phyloP scores from a whole-genome alignment of 139 green algal genomes.

The Microglena sp. region DNA sequence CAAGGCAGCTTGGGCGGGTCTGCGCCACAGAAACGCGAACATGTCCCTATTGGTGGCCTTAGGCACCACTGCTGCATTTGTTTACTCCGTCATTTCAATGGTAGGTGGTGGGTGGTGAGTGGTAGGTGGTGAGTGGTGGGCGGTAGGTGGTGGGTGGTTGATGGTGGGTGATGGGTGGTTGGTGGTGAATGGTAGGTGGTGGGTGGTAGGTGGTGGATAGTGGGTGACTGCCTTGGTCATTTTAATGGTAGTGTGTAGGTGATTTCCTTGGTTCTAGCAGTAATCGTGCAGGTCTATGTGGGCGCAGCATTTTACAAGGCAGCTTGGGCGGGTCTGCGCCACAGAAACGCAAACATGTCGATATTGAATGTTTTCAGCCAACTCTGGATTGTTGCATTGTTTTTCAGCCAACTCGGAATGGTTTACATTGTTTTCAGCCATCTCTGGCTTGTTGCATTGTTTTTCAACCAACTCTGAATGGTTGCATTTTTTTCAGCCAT shows the following conservation, averaged over 20 bases:
- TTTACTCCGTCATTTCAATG: conserved; percentile 54
- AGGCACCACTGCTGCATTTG: conserved; percentile 83
- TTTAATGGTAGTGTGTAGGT: conserved; percentile 15
- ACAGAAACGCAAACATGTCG: conserved; percentile 68
- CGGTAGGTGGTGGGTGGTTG: too few species aligned
- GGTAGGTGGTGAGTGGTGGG: too few species aligned
- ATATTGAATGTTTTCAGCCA: conserved; percentile 83
- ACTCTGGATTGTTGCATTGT: background rate
- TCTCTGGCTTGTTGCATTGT: too few species aligned
- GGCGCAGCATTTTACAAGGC: conserved; percentile 43
- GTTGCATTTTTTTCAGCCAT: too few species aligned
- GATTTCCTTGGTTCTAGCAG: conserved; percentile 15
- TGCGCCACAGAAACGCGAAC: conserved; percentile 34
- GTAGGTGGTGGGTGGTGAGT: too few species aligned
- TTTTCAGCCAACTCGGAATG: too few species aligned
- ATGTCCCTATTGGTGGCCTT: conserved; percentile 94
- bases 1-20: conserved; percentile 18
- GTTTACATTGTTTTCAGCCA: too few species aligned
- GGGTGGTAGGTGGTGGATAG: background rate
- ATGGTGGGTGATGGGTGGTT: too few species aligned
- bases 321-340: conserved; percentile 24
- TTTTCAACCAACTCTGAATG: too few species aligned
- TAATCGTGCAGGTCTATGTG: conserved; percentile 64
- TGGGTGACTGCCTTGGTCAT: background rate
- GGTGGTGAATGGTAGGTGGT: too few species aligned